phyloP scores from a whole-genome alignment of 768 basidiomycete species.

The Suillus alpinus region DNA sequence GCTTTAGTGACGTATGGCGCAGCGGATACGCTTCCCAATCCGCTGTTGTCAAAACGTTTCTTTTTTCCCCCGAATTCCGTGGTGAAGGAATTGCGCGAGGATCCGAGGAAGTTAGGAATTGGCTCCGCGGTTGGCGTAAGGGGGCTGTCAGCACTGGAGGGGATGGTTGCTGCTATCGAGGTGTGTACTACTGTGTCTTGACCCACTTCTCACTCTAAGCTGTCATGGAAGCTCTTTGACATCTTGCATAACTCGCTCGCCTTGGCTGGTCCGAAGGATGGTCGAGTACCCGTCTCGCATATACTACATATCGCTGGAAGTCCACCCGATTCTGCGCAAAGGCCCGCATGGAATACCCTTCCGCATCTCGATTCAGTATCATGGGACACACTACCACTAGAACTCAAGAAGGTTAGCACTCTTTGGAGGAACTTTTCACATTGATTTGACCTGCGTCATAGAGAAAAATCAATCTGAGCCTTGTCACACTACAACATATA shows the following conservation, averaged over 20 bases:
- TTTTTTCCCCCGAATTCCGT: conserved; percentile 41
- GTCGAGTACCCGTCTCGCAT: conserved; percentile 35
- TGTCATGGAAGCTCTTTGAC: conserved; percentile 44
- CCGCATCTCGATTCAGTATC: conserved; percentile 46
- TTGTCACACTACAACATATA: conserved; percentile 46
- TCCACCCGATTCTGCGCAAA: conserved; percentile 50
- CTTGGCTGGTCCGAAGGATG: conserved; percentile 22
- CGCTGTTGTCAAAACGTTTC: conserved; percentile 55
- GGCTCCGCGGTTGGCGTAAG: conserved; percentile 47
- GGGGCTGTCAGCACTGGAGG: conserved; percentile 72
- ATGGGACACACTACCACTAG: conserved; percentile 60
- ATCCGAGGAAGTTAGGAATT: conserved; percentile 51
- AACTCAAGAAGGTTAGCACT: conserved; percentile 57
- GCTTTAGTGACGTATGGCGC: conserved; percentile 65
- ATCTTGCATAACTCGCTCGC: conserved; percentile 23
- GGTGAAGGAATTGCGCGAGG: conserved; percentile 43
- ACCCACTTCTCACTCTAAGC: not conserved
- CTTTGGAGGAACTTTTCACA: not conserved
- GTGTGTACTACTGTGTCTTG: conserved; percentile 34
- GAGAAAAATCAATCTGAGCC: conserved; percentile 59
- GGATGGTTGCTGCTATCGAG: conserved; percentile 67
- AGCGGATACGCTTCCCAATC: conserved; percentile 51
- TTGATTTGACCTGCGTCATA: conserved; percentile 21
- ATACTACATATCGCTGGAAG: conserved; percentile 62
- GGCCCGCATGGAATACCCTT: conserved; percentile 53